Conservation (phyloP, 2,329 filamentous ascomycete species). For the Penicillium fuscoglaucum region DNA sequence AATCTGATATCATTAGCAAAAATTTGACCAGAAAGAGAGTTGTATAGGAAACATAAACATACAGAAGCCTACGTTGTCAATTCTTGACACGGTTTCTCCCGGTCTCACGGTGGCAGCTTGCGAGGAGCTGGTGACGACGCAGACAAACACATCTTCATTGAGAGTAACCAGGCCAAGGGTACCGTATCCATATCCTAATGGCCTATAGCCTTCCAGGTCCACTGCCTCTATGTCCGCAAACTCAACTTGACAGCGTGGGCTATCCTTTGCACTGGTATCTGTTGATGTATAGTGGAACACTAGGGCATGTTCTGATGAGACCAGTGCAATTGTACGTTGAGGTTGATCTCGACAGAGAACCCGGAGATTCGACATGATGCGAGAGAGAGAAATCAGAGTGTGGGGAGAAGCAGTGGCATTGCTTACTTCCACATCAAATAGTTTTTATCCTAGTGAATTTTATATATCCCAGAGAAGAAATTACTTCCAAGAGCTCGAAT, state of each 20-base stretch:
- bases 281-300: conserved; percentile 77
- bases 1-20: conserved; percentile 56
- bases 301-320: conserved; percentile 74
- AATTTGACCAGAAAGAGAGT: not conserved
- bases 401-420: conserved; percentile 8
- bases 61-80: conserved; percentile 81
- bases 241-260: conserved; percentile 79
- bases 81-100: conserved; percentile 85
- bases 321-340: conserved; percentile 82
- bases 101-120: conserved; percentile 80
- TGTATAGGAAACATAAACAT: conserved; percentile 31
- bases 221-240: conserved; percentile 66
- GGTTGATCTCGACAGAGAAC: conserved; percentile 84
- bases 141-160: conserved; percentile 82
- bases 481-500: not conserved
- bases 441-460: conserved; percentile 2
- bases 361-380: conserved; percentile 61
- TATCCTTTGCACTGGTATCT: conserved; percentile 53
- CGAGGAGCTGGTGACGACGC: conserved; percentile 77
- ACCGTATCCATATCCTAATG: conserved; percentile 76
- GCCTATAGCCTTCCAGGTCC: conserved; percentile 73
- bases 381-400: not conserved
- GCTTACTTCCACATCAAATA: conserved; percentile 2
- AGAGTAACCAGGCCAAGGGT: conserved; percentile 86
- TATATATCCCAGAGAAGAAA: not conserved